These are phyloP conservation scores for Coniochaeta sp. DNA, from an alignment of 2,329 filamentous ascomycete genomes.

Conservation along the genomic window DNA sequence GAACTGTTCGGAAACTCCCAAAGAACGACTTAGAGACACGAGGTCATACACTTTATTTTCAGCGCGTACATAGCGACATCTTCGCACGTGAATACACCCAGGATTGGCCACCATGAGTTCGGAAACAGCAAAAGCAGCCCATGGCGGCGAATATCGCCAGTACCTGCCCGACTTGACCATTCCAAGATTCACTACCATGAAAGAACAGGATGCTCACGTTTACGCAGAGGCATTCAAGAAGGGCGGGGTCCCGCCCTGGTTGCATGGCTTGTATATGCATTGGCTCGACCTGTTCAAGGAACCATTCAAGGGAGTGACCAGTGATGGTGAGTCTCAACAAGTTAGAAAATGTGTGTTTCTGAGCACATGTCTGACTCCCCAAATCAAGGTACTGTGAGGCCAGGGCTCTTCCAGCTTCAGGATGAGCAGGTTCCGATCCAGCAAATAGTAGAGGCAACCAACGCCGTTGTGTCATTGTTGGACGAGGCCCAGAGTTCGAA, in stretches of 20 bases:
- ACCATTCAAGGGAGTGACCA: slow-evolving; percentile 65
- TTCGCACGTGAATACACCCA: neutral
- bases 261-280: slow-evolving; percentile 52
- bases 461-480: slow-evolving; percentile 37
- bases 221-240: slow-evolving; percentile 57
- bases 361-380: neutral
- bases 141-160: neutral
- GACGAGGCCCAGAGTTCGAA: slow-evolving; percentile 38
- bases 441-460: slow-evolving; percentile 44
- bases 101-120: neutral
- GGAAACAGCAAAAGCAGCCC: neutral
- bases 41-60: neutral
- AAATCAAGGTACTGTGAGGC: slow-evolving; percentile 37
- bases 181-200: slow-evolving; percentile 56
- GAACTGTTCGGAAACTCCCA: neutral
- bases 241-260: slow-evolving; percentile 55
- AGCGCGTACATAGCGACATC: neutral
- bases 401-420: slow-evolving; percentile 48
- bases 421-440: slow-evolving; percentile 58
- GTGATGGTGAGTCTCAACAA: slow-evolving; percentile 42
- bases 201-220: slow-evolving; percentile 53
- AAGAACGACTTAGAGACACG: neutral
- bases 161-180: slow-evolving; percentile 51
- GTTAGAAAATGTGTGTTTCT: no score
- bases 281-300: slow-evolving; percentile 54